Percentiles rank a stretch among this genome's conserved stretches.
Evolutionary conservation across 768 basidiomycete species (phyloP).

Genomic region (Amanita exitialis): DNA sequence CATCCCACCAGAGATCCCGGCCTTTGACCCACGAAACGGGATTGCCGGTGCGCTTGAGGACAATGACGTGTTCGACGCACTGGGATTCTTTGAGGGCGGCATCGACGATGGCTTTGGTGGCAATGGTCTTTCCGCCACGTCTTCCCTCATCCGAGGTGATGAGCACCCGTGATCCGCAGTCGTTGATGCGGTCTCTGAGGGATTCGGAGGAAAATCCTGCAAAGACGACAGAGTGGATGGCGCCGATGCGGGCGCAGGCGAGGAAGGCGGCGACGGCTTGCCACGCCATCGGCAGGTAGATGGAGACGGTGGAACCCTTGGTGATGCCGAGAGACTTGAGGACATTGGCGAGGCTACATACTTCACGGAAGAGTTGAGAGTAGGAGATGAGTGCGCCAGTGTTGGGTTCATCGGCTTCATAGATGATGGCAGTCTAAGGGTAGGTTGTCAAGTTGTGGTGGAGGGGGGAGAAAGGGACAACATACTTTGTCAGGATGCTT

Average conservation of each 20-base stretch:
- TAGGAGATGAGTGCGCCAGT: slow-evolving; percentile 72
- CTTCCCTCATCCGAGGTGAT: slow-evolving; percentile 94
- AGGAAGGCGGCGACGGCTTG: slow-evolving; percentile 95
- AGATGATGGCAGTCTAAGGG: slow-evolving; percentile 84
- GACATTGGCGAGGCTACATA: slow-evolving; percentile 84
- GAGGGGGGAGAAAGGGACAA: neutral
- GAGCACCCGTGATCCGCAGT: slow-evolving; percentile 84
- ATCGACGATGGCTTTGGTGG: slow-evolving; percentile 91
- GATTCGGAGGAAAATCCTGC: slow-evolving; percentile 95
- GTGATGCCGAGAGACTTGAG: slow-evolving; percentile 84
- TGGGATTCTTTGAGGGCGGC: slow-evolving; percentile 82
- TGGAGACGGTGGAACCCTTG: slow-evolving; percentile 91
- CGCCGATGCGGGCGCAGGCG: slow-evolving; percentile 94
- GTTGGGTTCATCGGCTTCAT: slow-evolving; percentile 93
- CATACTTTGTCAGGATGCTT: slow-evolving; percentile 71
- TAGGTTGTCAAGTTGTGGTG: neutral
- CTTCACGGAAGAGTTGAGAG: slow-evolving; percentile 81
- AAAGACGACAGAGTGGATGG: slow-evolving; percentile 94
- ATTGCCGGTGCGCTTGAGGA: slow-evolving; percentile 81
- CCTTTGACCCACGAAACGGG: slow-evolving; percentile 74
- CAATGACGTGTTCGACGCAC: slow-evolving; percentile 81
- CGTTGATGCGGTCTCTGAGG: slow-evolving; percentile 83
- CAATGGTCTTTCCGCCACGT: slow-evolving; percentile 91
- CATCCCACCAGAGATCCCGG: slow-evolving; percentile 95
- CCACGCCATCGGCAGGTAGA: slow-evolving; percentile 93